Conservation (phyloP, 1,284 basidiomycete genomes). For the Boletus semigastroideus region DNA sequence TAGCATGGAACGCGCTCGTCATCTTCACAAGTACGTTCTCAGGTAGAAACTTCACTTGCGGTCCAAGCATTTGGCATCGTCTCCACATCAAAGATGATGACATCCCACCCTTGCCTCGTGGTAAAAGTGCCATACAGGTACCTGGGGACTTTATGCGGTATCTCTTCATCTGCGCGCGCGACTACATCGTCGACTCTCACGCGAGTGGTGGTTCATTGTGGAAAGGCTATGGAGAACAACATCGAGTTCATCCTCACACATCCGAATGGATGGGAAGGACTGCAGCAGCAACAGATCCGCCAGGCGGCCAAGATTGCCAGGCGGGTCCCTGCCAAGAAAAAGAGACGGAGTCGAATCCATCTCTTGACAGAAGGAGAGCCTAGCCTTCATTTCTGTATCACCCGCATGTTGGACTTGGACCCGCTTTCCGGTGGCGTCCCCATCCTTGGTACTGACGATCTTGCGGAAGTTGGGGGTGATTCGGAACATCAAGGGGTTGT, state of each 20-base stretch:
- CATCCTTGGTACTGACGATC: not conserved
- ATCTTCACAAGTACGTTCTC: not conserved
- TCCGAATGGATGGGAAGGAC: conserved; percentile 46
- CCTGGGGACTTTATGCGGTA: conserved; percentile 54
- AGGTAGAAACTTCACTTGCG: conserved; percentile 63
- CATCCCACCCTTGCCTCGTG: conserved; percentile 45
- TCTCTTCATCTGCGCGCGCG: conserved; percentile 43
- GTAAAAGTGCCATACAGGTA: conserved; percentile 45
- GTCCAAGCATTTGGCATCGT: conserved; percentile 31
- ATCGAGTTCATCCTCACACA: conserved; percentile 41
- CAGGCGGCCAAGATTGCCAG: conserved; percentile 32
- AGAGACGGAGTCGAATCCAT: conserved; percentile 33
- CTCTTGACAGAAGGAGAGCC: conserved; percentile 44
- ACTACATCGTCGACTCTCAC: conserved; percentile 49
- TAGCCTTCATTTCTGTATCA: conserved; percentile 7
- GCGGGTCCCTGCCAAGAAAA: conserved; percentile 22
- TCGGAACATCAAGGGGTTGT: conserved; percentile 34
- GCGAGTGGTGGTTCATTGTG: conserved; percentile 40
- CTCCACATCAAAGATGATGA: conserved; percentile 25
- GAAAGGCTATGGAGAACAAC: conserved; percentile 30
- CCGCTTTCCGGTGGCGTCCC: not conserved
- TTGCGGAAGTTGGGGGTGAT: not conserved
- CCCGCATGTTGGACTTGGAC: not conserved
- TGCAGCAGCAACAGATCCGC: conserved; percentile 39
- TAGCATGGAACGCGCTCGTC: no score